phyloP scores from a whole-genome alignment of 441 rosid genomes.

The Kokia cookei region DNA sequence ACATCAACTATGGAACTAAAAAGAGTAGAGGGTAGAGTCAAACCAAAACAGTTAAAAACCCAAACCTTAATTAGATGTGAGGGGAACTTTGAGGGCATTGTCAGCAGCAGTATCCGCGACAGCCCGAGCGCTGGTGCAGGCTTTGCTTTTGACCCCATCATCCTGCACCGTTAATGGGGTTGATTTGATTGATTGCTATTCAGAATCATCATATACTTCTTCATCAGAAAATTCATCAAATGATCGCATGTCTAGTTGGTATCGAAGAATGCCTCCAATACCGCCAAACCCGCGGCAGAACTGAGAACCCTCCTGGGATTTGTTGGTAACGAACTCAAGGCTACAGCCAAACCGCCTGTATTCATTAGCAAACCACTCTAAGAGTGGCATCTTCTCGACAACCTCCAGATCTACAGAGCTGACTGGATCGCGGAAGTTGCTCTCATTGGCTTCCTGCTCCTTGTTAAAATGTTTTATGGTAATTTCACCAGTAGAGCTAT shows the following conservation, averaged over 20 bases:
- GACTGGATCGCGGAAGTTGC: neutral
- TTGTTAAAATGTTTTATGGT: slow-evolving; percentile 61
- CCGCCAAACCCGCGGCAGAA: slow-evolving; percentile 92
- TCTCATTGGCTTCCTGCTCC: slow-evolving; percentile 30
- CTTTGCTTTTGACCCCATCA: slow-evolving; percentile 22
- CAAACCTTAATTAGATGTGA: neutral
- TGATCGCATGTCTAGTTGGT: slow-evolving; percentile 70
- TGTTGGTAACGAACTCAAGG: slow-evolving; percentile 78
- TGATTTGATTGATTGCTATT: slow-evolving; percentile 69
- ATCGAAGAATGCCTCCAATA: slow-evolving; percentile 81
- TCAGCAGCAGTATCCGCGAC: slow-evolving; percentile 7
- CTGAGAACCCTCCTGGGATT: slow-evolving; percentile 86
- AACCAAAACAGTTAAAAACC: neutral
- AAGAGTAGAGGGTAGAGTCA: neutral
- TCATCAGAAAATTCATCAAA: slow-evolving; percentile 67
- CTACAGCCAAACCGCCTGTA: slow-evolving; percentile 74
- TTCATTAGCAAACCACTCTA: slow-evolving; percentile 90
- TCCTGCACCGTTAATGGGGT: slow-evolving; percentile 54
- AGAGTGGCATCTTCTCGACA: slow-evolving; percentile 54
- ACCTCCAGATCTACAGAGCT: slow-evolving; percentile 53
- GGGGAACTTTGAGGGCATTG: neutral
- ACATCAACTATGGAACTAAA: neutral
- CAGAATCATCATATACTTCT: slow-evolving; percentile 55
- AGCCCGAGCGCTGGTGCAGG: slow-evolving; percentile 47
- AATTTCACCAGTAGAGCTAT: slow-evolving; percentile 44